Evolutionary conservation across 352 stramenopile species (phyloP).

Genomic region (Phytophthora sojae): DNA sequence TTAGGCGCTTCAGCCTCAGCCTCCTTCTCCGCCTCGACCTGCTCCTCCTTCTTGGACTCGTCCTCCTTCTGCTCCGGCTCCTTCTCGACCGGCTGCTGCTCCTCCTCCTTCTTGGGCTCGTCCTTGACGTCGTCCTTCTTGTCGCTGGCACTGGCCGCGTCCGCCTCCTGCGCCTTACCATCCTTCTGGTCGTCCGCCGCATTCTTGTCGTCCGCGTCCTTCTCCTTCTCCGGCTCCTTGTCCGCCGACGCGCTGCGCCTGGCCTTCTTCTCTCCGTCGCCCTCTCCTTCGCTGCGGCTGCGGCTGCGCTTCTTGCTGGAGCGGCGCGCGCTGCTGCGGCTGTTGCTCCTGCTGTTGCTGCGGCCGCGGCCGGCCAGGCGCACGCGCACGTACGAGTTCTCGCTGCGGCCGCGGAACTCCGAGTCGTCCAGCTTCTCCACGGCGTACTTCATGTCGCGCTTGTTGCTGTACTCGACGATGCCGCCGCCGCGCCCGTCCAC

Average conservation of each 20-base stretch:
- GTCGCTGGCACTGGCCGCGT: constrained; percentile 14
- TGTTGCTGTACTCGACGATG: constrained; percentile 73
- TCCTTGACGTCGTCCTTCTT: constrained; percentile 19
- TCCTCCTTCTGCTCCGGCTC: constrained; percentile 22
- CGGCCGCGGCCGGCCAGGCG: constrained; percentile 25
- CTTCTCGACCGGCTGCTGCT: background rate
- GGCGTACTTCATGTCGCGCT: constrained; percentile 75
- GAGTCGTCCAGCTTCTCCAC: constrained; percentile 73
- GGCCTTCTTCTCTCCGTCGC: constrained; percentile 41
- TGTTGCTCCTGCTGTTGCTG: constrained; percentile 50
- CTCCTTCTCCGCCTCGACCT: constrained; percentile 17
- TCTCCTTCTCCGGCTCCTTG: constrained; percentile 31
- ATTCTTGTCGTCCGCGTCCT: constrained; percentile 24
- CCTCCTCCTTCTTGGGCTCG: constrained; percentile 23
- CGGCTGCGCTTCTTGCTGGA: constrained; percentile 47
- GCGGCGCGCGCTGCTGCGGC: constrained; percentile 44
- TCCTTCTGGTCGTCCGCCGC: constrained; percentile 13
- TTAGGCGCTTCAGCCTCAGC: constrained; percentile 12
- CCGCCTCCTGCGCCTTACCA: constrained; percentile 10
- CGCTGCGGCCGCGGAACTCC: constrained; percentile 61
- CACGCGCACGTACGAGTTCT: constrained; percentile 64
- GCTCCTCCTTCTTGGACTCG: constrained; percentile 12
- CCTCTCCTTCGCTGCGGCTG: constrained; percentile 44
- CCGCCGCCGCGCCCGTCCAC: constrained; percentile 76
- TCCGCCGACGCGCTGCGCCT: constrained; percentile 49